A percentile compares a stretch with the other conserved stretches of the same genome.
These are phyloP conservation scores for Cucurbita argyrosperma DNA, from an alignment of 306 rosid genomes.

Conservation along the genomic window DNA sequence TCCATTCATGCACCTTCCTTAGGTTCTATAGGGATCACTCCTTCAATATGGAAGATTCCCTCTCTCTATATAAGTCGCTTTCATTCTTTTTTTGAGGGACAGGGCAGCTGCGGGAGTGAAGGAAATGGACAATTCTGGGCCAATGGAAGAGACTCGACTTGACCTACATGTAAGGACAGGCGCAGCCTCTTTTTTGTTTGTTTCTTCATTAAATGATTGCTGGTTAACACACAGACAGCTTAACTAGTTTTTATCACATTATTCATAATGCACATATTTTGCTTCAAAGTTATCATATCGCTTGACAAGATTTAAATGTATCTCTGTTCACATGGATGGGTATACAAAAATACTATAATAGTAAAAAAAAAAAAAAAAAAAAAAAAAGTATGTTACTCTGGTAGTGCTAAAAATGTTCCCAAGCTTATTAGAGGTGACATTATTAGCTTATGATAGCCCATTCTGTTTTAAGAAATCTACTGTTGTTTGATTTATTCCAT, in stretches of 20 bases:
- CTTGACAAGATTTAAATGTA: background rate
- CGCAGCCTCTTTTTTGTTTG: constrained; percentile 8
- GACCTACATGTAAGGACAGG: background rate
- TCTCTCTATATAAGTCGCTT: background rate
- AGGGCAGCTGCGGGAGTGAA: background rate
- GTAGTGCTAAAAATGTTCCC: background rate
- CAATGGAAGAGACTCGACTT: background rate
- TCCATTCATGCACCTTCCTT: constrained; percentile 1
- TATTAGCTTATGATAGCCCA: background rate
- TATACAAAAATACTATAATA: too few species aligned
- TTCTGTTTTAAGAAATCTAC: background rate
- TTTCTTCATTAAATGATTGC: background rate
- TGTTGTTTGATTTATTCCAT: background rate
- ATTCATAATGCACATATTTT: background rate
- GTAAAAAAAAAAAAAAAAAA: too few species aligned
- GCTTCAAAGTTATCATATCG: background rate
- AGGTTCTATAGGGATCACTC: background rate
- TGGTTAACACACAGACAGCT: background rate
- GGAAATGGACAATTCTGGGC: background rate
- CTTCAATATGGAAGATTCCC: background rate
- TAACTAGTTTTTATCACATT: background rate
- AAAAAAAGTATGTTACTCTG: background rate
- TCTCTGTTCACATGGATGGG: too few species aligned
- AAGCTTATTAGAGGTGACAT: background rate
- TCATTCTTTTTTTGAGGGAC: background rate